These are phyloP conservation scores for Digitaria exilis DNA, from an alignment of 202 grass and related monocot species.

Conservation along the genomic window DNA sequence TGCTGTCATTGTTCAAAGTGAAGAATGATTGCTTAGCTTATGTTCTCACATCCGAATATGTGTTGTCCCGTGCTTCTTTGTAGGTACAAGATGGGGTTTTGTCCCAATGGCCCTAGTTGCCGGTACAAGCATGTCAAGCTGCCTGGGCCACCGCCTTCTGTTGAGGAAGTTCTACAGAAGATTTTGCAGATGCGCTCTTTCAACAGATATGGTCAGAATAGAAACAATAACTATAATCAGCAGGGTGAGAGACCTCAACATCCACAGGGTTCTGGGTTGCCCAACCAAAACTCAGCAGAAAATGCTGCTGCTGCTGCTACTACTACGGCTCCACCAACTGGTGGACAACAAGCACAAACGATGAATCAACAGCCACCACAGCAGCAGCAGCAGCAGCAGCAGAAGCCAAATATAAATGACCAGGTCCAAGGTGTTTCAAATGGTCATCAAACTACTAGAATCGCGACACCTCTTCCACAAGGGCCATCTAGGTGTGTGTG, in stretches of 20 bases:
- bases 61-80: background rate
- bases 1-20: background rate
- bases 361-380: slow-evolving; percentile 50
- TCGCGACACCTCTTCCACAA: slow-evolving; percentile 88
- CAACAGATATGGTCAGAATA: slow-evolving; percentile 74
- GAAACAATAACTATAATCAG: slow-evolving; percentile 77
- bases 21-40: background rate
- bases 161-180: slow-evolving; percentile 93
- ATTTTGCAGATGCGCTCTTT: slow-evolving; percentile 79
- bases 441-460: slow-evolving; percentile 69
- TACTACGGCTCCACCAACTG: slow-evolving; percentile 40
- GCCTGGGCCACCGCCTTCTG: slow-evolving; percentile 81
- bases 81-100: slow-evolving; percentile 99
- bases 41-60: background rate
- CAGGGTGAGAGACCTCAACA: slow-evolving; percentile 60
- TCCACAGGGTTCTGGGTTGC: slow-evolving; percentile 47
- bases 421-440: slow-evolving; percentile 64
- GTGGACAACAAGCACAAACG: slow-evolving; percentile 52
- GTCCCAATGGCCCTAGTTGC: slow-evolving; percentile 88
- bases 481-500: slow-evolving; percentile 99
- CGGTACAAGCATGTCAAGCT: slow-evolving; percentile 91
- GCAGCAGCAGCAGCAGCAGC: slow-evolving; percentile 32
- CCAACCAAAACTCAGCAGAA: slow-evolving; percentile 55
- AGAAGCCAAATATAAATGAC: slow-evolving; percentile 57
- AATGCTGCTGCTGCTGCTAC: slow-evolving; percentile 46